Evolutionary conservation across 202 grass and related monocot species (phyloP).

Genomic region (Hordeum pubiflorum): DNA sequence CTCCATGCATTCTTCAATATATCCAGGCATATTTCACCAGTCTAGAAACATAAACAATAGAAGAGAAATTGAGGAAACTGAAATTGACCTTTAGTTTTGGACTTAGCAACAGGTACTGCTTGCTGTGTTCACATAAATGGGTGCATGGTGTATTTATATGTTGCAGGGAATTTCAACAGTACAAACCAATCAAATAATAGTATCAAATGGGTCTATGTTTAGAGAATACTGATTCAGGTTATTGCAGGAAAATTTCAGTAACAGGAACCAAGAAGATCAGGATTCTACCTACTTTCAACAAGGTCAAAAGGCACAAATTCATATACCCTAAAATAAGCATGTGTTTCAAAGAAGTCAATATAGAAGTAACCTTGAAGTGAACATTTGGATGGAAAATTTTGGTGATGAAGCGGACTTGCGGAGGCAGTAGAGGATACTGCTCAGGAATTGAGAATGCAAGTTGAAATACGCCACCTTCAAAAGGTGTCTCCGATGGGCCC

Average conservation of each 20-base stretch:
- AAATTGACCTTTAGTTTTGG: neutral
- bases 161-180: neutral
- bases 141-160: neutral
- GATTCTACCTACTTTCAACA: neutral
- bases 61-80: neutral
- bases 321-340: neutral
- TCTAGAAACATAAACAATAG: constrained; percentile 35
- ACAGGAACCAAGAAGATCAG: neutral
- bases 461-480: constrained; percentile 84
- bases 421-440: constrained; percentile 92
- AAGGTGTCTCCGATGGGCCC: constrained; percentile 95
- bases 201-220: neutral
- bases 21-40: constrained; percentile 97
- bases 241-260: neutral
- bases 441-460: constrained; percentile 88
- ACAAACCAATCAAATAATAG: neutral
- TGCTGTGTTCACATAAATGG: neutral
- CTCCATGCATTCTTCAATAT: constrained; percentile 99
- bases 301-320: neutral
- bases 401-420: constrained; percentile 96
- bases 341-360: neutral
- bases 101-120: neutral
- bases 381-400: constrained; percentile 99
- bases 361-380: constrained; percentile 83
- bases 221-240: neutral